Base-by-base conservation (phyloP, 495 filamentous ascomycete species). In the Podospora tetraspora region DNA sequence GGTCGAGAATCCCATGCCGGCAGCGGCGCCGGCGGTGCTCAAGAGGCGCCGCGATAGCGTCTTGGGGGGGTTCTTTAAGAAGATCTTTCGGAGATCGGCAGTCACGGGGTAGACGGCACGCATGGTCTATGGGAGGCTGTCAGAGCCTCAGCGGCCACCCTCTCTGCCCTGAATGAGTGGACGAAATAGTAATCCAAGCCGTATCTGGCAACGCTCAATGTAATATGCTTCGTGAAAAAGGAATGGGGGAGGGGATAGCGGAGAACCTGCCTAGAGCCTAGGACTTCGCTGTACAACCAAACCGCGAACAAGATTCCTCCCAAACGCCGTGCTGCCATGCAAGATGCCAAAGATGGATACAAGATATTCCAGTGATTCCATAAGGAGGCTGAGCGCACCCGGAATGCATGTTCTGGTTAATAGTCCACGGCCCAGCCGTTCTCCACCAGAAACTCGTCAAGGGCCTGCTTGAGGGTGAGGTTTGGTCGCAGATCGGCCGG, bases 341-440 rank as follows among this genome's bases (percentile, higher is more conserved):
- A 65, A 57, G 22, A 61, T 62, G 66, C 60, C 32, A 52, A 34
- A 56, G 23, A 63, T 32, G 43, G 56, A 37, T 19, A 43, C 32
- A 13, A 19, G 22, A 24, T 29, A 23, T 24, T 4, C 23, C 23
- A 56, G 22, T 57, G 43, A 10, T 22, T 11, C n/a, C 57, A 60
- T 30, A 52, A 16, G 37, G 13, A 30, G 32, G 60, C 13, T 5
- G 13, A 43, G 8, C 13, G 34, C 34, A 43, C 19, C 34, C 34
- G 34, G 23, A 37, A 37, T 23, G 19, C 3, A 43, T 3, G 4
- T 13, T 32, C n/a, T 24, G 13, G n/a, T 30, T 80, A 98, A 88
- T 90, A 99, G 74, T 98, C 95, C 10, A 90, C 91, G 21, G 93
- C 92, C 94, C 95, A 98, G 27, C 94, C 95, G 76, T 97, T 97